Base-by-base conservation (phyloP, 441 rosid genomes). In the Brassica hybrid region DNA sequence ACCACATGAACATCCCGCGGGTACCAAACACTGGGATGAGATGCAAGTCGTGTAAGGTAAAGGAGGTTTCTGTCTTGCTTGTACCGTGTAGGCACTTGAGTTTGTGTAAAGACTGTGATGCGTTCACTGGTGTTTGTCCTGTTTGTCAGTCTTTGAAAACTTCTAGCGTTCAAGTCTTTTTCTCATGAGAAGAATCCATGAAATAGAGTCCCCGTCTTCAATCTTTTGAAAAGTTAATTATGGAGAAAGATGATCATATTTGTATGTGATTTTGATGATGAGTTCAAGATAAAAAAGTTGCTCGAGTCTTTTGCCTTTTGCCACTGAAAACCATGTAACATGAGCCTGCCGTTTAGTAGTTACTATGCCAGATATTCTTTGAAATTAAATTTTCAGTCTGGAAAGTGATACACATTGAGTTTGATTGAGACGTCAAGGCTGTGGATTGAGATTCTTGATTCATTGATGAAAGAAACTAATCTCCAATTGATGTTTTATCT, bases 61-160 rank as follows among this genome's bases (percentile, higher is more conserved):
- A 78, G 84, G 92, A 91, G 83, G 94, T 85, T 18, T 82, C 89
- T 38, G 70, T 93, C 18, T 80, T 93, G 81, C 82, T 91, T 80
- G 82, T 91, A 78, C 97, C 96, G 34, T 93, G 97, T 73, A 89
- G 94, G 88, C 97, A 91, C 71, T 79, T 93, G 66, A 91, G 97
- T 80, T 84, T 93, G 58, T 91, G 97, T 85, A 86, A 80, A 86
- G 93, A 89, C 5, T 93, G 97, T 71, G 90, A 91, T 69, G 84
- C 68, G 71, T 72, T 85, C 16, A 80, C 84, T 58, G 75, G 67
- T 52, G 82, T 83, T 67, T 94, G 97, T 82, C 97, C 97, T 76
- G 89, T 91, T 48, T 94, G 98, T 66, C 91, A 87, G 85, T 71
- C 87, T 76, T 84, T 84, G 84, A 91, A 88, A 84, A 86, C 85